Evolutionary conservation across 2,329 filamentous ascomycete genomes (phyloP).

Genomic region (Hortaea sp.): DNA sequence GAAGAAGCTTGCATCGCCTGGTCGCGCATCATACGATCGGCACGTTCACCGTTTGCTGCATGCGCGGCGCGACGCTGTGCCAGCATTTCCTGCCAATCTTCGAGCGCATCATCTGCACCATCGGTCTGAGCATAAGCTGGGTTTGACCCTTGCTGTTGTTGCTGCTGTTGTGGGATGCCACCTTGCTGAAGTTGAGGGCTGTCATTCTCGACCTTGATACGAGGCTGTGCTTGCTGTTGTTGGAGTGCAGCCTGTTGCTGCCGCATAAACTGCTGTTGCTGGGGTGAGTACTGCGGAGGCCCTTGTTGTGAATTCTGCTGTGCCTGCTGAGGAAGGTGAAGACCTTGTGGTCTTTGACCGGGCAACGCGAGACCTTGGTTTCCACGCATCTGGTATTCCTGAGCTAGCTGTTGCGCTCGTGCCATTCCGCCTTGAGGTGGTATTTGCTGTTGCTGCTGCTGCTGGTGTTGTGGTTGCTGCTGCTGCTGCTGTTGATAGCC

Average conservation of each 20-base stretch:
- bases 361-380: slow-evolving; percentile 20
- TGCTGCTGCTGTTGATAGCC: slow-evolving; percentile 13
- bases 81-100: slow-evolving; percentile 49
- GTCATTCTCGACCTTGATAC: slow-evolving; percentile 26
- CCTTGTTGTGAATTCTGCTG: slow-evolving; percentile 24
- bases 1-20: slow-evolving; percentile 57
- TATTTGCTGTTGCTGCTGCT: neutral
- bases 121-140: slow-evolving; percentile 58
- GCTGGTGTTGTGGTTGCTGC: too few relatives aligned
- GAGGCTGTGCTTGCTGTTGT: slow-evolving; percentile 22
- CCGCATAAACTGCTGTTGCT: slow-evolving; percentile 27
- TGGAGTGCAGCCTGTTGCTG: slow-evolving; percentile 15
- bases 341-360: slow-evolving; percentile 24
- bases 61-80: slow-evolving; percentile 47
- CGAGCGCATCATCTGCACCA: slow-evolving; percentile 53
- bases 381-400: slow-evolving; percentile 45
- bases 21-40: slow-evolving; percentile 59
- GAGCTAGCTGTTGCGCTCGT: slow-evolving; percentile 44
- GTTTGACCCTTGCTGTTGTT: slow-evolving; percentile 33
- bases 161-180: slow-evolving; percentile 26
- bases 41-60: slow-evolving; percentile 42
- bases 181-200: slow-evolving; percentile 17
- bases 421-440: slow-evolving; percentile 31
- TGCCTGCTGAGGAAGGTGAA: slow-evolving; percentile 25
- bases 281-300: slow-evolving; percentile 18